Evolutionary conservation across 139 green algal genomes (phyloP).

Genomic region (Trebouxia sp.): DNA sequence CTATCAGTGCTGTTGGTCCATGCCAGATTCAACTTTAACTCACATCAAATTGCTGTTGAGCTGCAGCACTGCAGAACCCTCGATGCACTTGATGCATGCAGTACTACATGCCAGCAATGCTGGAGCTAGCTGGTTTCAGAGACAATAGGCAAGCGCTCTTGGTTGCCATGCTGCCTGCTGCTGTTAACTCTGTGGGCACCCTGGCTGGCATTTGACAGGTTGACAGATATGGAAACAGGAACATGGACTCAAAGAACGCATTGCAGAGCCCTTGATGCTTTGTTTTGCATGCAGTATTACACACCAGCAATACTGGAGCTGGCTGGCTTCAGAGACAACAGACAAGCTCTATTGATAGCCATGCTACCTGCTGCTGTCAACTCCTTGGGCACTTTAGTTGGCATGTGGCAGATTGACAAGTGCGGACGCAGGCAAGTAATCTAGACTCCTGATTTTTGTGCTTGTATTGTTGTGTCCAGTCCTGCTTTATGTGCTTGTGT

Average conservation of each 20-base stretch:
- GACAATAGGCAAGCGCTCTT: conserved; percentile 60
- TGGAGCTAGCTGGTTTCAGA: conserved; percentile 68
- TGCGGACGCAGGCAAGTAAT: conserved; percentile 33
- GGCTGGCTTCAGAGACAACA: conserved; percentile 61
- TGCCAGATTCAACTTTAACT: no score
- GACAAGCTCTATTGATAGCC: conserved; percentile 53
- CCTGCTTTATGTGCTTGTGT: neutral
- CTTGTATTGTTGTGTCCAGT: neutral
- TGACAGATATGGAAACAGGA: conserved; percentile 50
- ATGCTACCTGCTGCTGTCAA: conserved; percentile 68
- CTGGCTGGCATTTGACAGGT: conserved; percentile 50
- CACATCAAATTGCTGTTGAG: no score
- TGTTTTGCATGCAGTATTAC: conserved; percentile 60
- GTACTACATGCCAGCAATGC: conserved; percentile 76
- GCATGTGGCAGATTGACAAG: conserved; percentile 57
- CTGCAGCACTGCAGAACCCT: no score
- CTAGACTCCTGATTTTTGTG: neutral
- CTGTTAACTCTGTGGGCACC: conserved; percentile 66
- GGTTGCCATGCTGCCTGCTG: conserved; percentile 55
- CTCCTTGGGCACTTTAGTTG: conserved; percentile 57
- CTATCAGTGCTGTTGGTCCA: no score
- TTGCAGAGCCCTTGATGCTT: no score
- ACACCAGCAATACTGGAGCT: conserved; percentile 71
- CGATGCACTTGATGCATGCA: conserved; percentile 15
- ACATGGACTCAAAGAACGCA: no score